Conservation (phyloP, 1,139 yeast species). For the Scheffersomyces parashehatae region DNA sequence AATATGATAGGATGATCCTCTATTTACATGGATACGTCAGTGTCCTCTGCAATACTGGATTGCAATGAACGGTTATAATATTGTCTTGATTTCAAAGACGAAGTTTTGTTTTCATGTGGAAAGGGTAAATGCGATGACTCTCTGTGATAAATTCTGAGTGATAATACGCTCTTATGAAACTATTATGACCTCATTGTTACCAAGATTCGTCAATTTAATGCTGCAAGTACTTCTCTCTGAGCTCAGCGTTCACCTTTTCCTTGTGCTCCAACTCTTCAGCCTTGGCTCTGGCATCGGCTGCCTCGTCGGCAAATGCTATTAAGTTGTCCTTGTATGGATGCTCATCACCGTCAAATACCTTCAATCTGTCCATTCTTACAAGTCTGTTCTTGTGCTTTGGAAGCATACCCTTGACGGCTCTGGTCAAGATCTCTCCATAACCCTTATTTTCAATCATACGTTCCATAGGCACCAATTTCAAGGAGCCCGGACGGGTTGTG, state of each 20-base stretch:
- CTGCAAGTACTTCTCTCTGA: slow-evolving; percentile 37
- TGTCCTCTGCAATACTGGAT: too few species aligned
- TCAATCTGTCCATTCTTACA: slow-evolving; percentile 77
- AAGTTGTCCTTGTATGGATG: slow-evolving; percentile 85
- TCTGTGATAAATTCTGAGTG: too few species aligned
- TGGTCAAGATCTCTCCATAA: slow-evolving; percentile 72
- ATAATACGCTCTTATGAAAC: too few species aligned
- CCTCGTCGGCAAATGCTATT: slow-evolving; percentile 84
- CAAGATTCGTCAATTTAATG: slow-evolving; percentile 9
- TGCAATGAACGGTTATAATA: too few species aligned
- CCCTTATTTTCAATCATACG: slow-evolving; percentile 78
- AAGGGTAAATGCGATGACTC: too few species aligned
- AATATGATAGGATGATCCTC: background rate
- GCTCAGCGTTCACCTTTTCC: slow-evolving; percentile 33
- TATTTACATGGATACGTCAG: too few species aligned
- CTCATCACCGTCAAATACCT: slow-evolving; percentile 83
- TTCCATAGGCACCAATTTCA: slow-evolving; percentile 81
- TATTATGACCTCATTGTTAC: too few species aligned
- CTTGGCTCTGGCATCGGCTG: slow-evolving; percentile 49
- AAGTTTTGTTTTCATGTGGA: too few species aligned
- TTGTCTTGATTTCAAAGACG: too few species aligned
- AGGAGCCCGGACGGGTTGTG: slow-evolving; percentile 86
- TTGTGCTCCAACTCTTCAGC: slow-evolving; percentile 38
- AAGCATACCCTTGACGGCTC: slow-evolving; percentile 94
- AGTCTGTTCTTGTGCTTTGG: slow-evolving; percentile 88